Evolutionary conservation across 2,329 filamentous ascomycete genomes (phyloP).

Genomic region (Elsinoe ampelina): DNA sequence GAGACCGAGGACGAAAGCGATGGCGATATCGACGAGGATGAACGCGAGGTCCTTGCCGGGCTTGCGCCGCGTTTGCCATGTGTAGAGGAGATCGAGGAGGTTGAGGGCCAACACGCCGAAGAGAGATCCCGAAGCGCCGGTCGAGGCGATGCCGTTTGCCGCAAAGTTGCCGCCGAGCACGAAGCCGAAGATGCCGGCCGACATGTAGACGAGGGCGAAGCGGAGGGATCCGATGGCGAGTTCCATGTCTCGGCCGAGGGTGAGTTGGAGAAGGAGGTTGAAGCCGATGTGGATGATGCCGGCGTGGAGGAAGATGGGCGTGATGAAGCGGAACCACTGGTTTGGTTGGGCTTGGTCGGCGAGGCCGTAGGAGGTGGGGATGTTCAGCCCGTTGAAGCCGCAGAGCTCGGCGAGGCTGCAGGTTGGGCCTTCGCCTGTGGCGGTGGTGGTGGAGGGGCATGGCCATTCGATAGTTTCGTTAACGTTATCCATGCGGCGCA

Average conservation of each 20-base stretch:
- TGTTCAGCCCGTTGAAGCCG: constrained; percentile 67
- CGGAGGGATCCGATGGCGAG: constrained; percentile 77
- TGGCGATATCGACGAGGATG: constrained; percentile 72
- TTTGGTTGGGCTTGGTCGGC: constrained; percentile 59
- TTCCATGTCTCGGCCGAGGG: constrained; percentile 87
- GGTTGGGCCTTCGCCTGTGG: constrained; percentile 45
- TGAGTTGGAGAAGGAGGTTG: constrained; percentile 86
- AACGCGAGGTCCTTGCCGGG: constrained; percentile 81
- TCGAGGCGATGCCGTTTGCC: constrained; percentile 65
- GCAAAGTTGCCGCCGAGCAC: constrained; percentile 93
- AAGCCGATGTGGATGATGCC: constrained; percentile 92
- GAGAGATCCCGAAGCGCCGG: constrained; percentile 79
- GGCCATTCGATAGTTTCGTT: constrained; percentile 52
- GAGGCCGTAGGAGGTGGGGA: constrained; percentile 45
- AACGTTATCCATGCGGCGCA: constrained; percentile 69
- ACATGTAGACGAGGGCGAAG: constrained; percentile 83
- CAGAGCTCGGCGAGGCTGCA: constrained; percentile 76
- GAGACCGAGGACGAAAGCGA: constrained; percentile 86
- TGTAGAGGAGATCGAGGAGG: constrained; percentile 84
- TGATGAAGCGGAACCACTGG: constrained; percentile 95
- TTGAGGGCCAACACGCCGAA: constrained; percentile 88
- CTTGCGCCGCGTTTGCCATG: constrained; percentile 68
- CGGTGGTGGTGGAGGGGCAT: constrained; percentile 65
- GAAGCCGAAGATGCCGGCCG: constrained; percentile 88
- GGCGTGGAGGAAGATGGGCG: constrained; percentile 90